Percentiles rank a stretch among this genome's conserved stretches.
phyloP scores from a whole-genome alignment of 2,329 filamentous ascomycete species.

The Plectosphaerella plurivora region DNA sequence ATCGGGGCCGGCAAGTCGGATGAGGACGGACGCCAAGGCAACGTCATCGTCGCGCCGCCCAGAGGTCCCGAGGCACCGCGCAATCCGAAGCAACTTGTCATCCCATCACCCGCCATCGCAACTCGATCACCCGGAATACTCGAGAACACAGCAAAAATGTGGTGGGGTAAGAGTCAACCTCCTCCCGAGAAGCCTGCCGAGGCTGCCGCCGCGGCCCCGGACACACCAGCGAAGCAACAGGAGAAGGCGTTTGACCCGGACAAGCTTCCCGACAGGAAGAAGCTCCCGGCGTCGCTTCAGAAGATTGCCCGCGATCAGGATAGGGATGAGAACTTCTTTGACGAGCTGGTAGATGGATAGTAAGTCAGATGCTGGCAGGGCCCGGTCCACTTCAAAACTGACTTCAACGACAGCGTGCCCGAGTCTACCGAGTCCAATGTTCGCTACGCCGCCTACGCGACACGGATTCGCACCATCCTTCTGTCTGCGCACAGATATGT shows the following conservation, averaged over 20 bases:
- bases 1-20: not conserved
- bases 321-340: slow-evolving; percentile 68
- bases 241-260: slow-evolving; percentile 33
- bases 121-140: not conserved
- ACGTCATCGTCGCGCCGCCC: not conserved
- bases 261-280: slow-evolving; percentile 42
- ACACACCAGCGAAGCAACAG: slow-evolving; percentile 22
- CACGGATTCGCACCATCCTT: slow-evolving; percentile 80
- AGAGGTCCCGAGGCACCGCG: not conserved
- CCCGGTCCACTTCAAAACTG: slow-evolving; percentile 5
- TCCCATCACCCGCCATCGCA: not conserved
- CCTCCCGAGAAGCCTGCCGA: slow-evolving; percentile 23
- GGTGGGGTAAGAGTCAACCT: slow-evolving; percentile 36
- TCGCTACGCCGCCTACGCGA: slow-evolving; percentile 90
- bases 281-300: slow-evolving; percentile 52
- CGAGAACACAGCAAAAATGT: slow-evolving; percentile 23
- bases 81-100: not conserved
- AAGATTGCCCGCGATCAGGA: slow-evolving; percentile 54
- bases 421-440: slow-evolving; percentile 81
- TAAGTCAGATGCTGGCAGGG: slow-evolving; percentile 39
- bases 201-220: slow-evolving; percentile 12
- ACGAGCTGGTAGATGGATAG: slow-evolving; percentile 75
- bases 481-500: slow-evolving; percentile 91
- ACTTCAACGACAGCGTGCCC: slow-evolving; percentile 45
- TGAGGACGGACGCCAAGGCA: not conserved